Evolutionary conservation across 176 grass and related monocot genomes (phyloP), one percentile per base, ranked within the genome.

Genomic region (Zea luxurians): DNA sequence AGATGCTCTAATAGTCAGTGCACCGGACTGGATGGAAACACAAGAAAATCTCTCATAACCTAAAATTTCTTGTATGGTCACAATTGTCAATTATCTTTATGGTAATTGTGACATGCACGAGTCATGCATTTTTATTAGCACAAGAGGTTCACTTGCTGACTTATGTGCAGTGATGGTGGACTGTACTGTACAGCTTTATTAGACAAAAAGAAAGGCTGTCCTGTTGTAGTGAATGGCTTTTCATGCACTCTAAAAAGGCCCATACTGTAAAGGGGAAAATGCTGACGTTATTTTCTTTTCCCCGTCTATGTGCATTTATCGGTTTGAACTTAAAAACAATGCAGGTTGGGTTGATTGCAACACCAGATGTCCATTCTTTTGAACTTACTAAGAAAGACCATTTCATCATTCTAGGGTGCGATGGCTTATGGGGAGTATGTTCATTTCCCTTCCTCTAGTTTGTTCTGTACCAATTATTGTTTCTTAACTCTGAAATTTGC

Each of bases 361-460:
- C 87, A 64, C 95, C 95, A 68, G 95, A 94, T 47, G 84, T 97
- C 73, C 95, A 94, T 58, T 94, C 91, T 36, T 97, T 97, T 85
- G 87, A 92, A 91, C 80, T 94, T 45, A 94, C 89, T 55, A 82
- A 88, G 65, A 93, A 87, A 75, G 89, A 92, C 47, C 74, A 83
- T 46, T 97, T 97, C 82, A 74, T 97, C 65, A 88, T 97, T 74
- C 87, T 97, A 61, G 95, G 95, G 36, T 97, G 91, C 11, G 91
- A 97, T 90, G 95, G 95, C 69, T 81, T 94, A 50, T 97, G 91
- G 95, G 91, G 95, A 86, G 91, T 97, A 97, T 55, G 86, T 83
- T 67, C 52, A 75, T 64, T 80, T 42, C 10, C 20, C n/a, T 83
- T n/a, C 4, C 17, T 79, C 50, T 48, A 76, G 43, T 50, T 58